Conservation (phyloP, 2,329 filamentous ascomycete species). For the Taxawa tesnikishii region DNA sequence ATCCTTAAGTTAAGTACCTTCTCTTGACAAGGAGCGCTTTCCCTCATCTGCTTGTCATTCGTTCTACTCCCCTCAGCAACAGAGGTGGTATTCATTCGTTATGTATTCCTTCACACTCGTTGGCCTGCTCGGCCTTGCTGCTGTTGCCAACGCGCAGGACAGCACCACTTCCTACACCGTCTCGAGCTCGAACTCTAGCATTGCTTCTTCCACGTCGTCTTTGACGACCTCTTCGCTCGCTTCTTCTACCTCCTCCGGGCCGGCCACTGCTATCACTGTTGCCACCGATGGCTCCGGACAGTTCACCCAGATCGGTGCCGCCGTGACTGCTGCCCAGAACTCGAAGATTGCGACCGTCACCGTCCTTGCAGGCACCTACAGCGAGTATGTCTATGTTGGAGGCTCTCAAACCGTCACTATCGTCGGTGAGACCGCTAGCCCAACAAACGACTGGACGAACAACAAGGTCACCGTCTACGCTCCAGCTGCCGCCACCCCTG, state of each 20-base stretch:
- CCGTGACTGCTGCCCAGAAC: conserved; percentile 28
- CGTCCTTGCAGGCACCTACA: conserved; percentile 33
- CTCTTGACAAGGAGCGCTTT: neutral
- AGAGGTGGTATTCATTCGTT: neutral
- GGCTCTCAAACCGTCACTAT: conserved; percentile 31
- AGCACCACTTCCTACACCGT: neutral
- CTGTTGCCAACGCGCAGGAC: too few relatives aligned
- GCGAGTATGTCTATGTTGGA: conserved; percentile 27
- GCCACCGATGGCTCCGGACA: conserved; percentile 31
- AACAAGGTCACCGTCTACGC: conserved; percentile 25
- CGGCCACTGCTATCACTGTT: conserved; percentile 26
- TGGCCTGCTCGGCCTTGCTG: neutral
- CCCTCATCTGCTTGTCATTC: neutral
- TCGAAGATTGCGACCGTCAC: conserved; percentile 30
- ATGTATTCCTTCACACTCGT: neutral
- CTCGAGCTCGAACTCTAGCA: neutral
- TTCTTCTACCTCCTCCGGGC: conserved; percentile 5
- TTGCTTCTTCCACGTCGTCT: conserved; percentile 3
- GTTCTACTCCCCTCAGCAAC: neutral
- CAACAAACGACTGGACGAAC: conserved; percentile 19
- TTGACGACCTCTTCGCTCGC: conserved; percentile 5
- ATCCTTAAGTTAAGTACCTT: too few relatives aligned
- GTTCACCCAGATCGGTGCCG: conserved; percentile 31
- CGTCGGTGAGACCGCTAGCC: conserved; percentile 19
- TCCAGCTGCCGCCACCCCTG: conserved; percentile 10